Percentiles rank a stretch among this genome's conserved stretches.
phyloP scores from a whole-genome alignment of 148 eudicot genomes.

The Gaultheria prostrata region DNA sequence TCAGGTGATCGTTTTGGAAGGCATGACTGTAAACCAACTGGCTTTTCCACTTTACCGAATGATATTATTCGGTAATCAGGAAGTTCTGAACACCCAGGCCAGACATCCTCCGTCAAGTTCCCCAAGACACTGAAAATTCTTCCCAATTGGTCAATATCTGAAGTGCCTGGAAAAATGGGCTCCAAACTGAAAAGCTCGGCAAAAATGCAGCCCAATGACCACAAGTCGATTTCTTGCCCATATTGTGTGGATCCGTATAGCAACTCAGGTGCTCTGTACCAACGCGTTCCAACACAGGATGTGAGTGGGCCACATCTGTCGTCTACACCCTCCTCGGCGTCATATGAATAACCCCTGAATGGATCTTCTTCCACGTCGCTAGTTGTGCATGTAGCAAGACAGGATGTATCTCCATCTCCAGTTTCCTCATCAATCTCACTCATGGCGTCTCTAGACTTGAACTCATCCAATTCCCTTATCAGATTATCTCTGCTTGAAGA shows the following conservation, averaged over 20 bases:
- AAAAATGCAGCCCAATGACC: slow-evolving; percentile 93
- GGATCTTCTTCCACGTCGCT: slow-evolving; percentile 74
- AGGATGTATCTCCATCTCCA: slow-evolving; percentile 80
- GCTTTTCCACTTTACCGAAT: slow-evolving; percentile 58
- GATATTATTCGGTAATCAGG: slow-evolving; percentile 74
- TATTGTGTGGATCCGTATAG: slow-evolving; percentile 81
- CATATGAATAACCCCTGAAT: slow-evolving; percentile 43
- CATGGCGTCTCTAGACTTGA: slow-evolving; percentile 33
- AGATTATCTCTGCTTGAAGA: slow-evolving; percentile 33
- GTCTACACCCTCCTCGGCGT: slow-evolving; percentile 47
- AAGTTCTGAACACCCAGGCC: slow-evolving; percentile 71
- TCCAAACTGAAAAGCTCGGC: slow-evolving; percentile 78
- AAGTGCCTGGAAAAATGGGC: slow-evolving; percentile 74
- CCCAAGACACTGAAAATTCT: slow-evolving; percentile 73
- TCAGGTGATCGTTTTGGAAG: slow-evolving; percentile 54
- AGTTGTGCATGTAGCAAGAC: slow-evolving; percentile 73
- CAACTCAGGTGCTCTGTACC: slow-evolving; percentile 92
- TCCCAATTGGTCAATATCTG: slow-evolving; percentile 86
- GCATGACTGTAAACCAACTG: slow-evolving; percentile 61
- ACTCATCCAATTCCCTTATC: slow-evolving; percentile 35
- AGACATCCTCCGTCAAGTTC: slow-evolving; percentile 64
- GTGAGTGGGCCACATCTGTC: slow-evolving; percentile 54
- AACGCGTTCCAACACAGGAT: slow-evolving; percentile 93
- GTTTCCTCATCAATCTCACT: slow-evolving; percentile 64
- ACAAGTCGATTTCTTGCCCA: slow-evolving; percentile 78